Evolutionary conservation across 148 eudicot species (phyloP), one percentile per base, ranked within the genome.

Genomic region (Rhododendron ovatum): DNA sequence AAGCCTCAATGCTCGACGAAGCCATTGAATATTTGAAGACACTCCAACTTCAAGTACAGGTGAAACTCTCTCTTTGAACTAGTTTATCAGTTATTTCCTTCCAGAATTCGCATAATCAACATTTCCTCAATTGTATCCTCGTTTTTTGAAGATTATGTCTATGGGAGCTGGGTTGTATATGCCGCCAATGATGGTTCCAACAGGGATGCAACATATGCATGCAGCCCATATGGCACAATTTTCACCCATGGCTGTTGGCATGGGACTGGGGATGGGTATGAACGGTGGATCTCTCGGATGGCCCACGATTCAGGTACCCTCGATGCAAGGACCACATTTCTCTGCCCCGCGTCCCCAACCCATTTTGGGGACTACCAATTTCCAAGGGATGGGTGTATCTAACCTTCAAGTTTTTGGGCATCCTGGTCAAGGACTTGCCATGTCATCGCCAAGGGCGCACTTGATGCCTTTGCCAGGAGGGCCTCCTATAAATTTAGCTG

Each of bases 1-100:
- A 95, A 93, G 99, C 98, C 81, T 95, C 99, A 83, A 93, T 97
- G 98, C 98, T 97, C 71, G 99, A 95, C 81, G 99, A 95, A 90
- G 99, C 98, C 79, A 95, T 94, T 86, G 96, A 95, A 84, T 97
- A 95, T 91, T 89, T 95, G 85, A 95, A 97, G 90, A 92, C 98
- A 55, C 99, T 97, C 86, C 98, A 97, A 87, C 92, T 93, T 88
- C 99, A 97, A 89, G 92, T 94, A 77, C 98, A 97, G 95, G 99
- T 93, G 88, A 90, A 77, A 47, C 78, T 84, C 84, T 80, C 84
- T 82, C 35, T 53, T 33, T 48, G 77, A 79, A 55, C 22, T 75
- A 41, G 15, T 73, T 83, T 67, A 11, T 75, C 24, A 47, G 17
- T 37, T 88, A 69, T 74, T 67, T 59, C 18, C 59, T 47, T 11